phyloP scores from a whole-genome alignment of 2,329 filamentous ascomycete genomes.

The Alternaria conjuncta region DNA sequence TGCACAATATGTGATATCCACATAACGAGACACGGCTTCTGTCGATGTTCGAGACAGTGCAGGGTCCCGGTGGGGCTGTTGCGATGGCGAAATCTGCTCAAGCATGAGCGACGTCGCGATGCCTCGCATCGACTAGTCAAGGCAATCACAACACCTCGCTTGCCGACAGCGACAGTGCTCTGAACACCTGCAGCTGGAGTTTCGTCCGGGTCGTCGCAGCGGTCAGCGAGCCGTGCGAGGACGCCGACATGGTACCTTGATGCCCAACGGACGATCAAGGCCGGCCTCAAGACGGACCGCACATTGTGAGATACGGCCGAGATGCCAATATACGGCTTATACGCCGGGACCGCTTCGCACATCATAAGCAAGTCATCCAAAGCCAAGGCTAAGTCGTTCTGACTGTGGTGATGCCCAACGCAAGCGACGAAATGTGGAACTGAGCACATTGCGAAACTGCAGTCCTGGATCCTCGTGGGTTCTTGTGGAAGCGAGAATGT shows the following conservation, averaged over 20 bases:
- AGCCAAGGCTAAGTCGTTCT: not conserved
- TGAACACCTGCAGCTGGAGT: not conserved
- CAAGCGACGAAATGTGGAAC: not conserved
- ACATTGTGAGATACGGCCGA: not conserved
- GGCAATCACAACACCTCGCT: not conserved
- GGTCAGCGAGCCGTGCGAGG: conserved; percentile 6
- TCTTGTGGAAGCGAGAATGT: not conserved
- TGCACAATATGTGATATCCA: not conserved
- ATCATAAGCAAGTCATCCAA: not conserved
- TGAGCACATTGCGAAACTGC: not conserved
- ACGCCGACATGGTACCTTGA: conserved; percentile 1
- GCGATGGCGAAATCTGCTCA: not conserved
- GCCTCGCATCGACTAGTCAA: not conserved
- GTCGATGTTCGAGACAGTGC: not conserved
- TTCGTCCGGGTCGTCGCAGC: not conserved
- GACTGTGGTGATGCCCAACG: conserved; percentile 11
- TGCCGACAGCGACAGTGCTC: not conserved
- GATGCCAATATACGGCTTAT: not conserved
- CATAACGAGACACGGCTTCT: conserved; percentile 7
- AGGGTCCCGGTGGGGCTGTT: not conserved
- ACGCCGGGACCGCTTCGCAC: not conserved
- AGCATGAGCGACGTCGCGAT: not conserved
- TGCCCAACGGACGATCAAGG: conserved; percentile 3
- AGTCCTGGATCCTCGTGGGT: not conserved
- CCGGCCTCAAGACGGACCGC: conserved; percentile 5